phyloP scores from a whole-genome alignment of 2,329 filamentous ascomycete genomes.

The Aspergillus sergii region DNA sequence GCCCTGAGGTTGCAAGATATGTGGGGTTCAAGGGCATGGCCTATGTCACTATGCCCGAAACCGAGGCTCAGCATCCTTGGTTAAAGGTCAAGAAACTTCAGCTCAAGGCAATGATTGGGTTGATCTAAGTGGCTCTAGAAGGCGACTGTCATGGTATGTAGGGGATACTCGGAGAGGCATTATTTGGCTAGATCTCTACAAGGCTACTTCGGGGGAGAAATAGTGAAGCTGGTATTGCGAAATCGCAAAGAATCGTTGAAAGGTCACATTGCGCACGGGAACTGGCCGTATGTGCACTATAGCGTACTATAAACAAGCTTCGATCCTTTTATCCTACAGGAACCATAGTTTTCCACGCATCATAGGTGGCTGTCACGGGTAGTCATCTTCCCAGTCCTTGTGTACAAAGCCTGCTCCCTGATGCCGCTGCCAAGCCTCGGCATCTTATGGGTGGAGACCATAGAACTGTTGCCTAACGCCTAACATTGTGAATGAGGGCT shows the following conservation, averaged over 20 bases:
- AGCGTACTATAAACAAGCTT: neutral
- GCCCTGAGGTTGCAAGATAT: neutral
- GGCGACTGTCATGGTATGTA: neutral
- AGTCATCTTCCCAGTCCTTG: neutral
- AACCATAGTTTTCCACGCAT: neutral
- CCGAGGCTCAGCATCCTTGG: neutral
- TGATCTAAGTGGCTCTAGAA: neutral
- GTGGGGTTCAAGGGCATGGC: neutral
- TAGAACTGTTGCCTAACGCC: neutral
- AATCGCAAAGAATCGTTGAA: too few relatives aligned
- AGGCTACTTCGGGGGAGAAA: too few relatives aligned
- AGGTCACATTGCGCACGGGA: neutral
- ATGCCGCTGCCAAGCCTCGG: neutral
- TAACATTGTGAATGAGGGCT: neutral
- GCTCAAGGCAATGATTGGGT: neutral
- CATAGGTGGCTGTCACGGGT: neutral
- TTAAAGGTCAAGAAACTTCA: neutral
- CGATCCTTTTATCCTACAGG: neutral
- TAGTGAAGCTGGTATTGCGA: too few relatives aligned
- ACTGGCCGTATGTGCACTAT: neutral
- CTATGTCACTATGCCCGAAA: slow-evolving; percentile 1
- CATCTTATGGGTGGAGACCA: neutral
- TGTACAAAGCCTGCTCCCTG: neutral
- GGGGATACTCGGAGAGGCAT: neutral
- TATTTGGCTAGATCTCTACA: neutral